These are phyloP conservation scores for Cladosporium colombiae DNA, from an alignment of 2,329 filamentous ascomycete genomes.

Conservation along the genomic window DNA sequence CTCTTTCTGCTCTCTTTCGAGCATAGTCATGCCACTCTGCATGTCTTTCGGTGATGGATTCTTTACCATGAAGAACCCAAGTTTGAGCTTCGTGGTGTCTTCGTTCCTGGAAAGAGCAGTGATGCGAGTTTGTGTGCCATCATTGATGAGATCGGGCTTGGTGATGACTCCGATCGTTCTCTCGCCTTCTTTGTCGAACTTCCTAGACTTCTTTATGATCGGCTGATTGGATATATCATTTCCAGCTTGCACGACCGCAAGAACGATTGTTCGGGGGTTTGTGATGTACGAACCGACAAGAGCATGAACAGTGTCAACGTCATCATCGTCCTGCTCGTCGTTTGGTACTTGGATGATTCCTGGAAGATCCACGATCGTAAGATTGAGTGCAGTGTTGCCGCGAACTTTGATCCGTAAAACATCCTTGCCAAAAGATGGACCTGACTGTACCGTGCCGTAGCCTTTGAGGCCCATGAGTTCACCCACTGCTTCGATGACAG, in stretches of 20 bases:
- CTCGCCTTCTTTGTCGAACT: constrained; percentile 31
- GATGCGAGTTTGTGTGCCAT: constrained; percentile 29
- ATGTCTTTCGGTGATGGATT: constrained; percentile 27
- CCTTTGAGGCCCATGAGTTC: constrained; percentile 1
- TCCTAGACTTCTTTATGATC: constrained; percentile 43
- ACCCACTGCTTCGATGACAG: neutral
- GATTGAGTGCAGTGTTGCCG: constrained; percentile 24
- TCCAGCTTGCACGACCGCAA: constrained; percentile 45
- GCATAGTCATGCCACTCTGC: neutral
- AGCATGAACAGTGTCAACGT: constrained; percentile 39
- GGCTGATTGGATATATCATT: constrained; percentile 44
- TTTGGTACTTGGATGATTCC: constrained; percentile 29
- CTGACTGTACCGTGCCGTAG: neutral
- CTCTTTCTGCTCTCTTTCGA: neutral
- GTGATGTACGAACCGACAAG: constrained; percentile 42
- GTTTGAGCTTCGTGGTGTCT: constrained; percentile 33
- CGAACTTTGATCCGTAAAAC: constrained; percentile 26
- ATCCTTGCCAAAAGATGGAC: constrained; percentile 23
- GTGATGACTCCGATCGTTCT: constrained; percentile 40
- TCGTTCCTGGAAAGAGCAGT: constrained; percentile 32
- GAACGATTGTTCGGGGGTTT: constrained; percentile 42
- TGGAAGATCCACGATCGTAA: constrained; percentile 33
- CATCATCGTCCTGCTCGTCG: constrained; percentile 37
- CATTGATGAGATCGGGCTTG: constrained; percentile 36
- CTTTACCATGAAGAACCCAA: constrained; percentile 36